These are phyloP conservation scores for Sanghuangporus weigelae DNA, from an alignment of 1,284 basidiomycete genomes.

Conservation along the genomic window DNA sequence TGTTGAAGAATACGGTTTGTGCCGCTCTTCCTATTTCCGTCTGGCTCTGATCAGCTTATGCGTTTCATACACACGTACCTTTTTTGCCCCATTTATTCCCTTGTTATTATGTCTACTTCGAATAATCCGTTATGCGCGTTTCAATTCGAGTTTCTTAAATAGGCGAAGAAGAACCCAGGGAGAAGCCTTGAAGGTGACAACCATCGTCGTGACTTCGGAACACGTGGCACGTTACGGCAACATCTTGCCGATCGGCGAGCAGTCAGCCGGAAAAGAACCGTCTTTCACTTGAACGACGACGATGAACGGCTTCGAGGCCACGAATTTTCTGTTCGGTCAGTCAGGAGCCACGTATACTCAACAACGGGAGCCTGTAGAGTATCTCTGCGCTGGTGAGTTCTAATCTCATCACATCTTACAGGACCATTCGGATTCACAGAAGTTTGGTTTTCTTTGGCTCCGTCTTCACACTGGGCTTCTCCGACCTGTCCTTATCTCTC, in stretches of 20 bases:
- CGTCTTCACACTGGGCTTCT: not conserved
- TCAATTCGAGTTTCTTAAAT: not conserved
- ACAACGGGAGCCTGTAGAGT: constrained; percentile 33
- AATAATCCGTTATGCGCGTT: not conserved
- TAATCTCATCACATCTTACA: not conserved
- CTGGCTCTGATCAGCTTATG: not conserved
- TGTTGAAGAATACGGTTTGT: not conserved
- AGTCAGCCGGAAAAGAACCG: not conserved
- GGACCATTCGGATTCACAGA: constrained; percentile 4
- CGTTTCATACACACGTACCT: not conserved
- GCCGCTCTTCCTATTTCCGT: constrained; percentile 3
- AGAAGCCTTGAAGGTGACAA: not conserved
- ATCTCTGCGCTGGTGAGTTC: constrained; percentile 48
- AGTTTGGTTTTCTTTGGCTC: not conserved
- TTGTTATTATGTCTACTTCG: not conserved
- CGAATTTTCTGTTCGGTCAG: not conserved
- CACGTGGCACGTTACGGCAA: not conserved
- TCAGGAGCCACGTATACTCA: not conserved
- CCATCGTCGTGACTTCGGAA: not conserved
- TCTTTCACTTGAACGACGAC: not conserved
- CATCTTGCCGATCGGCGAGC: not conserved
- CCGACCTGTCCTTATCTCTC: not conserved
- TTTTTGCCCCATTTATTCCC: not conserved
- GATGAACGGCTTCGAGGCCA: constrained; percentile 6
- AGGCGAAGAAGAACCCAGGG: not conserved